Base-by-base conservation (phyloP, 805 yeast species). In the Pichia phayaonensis region DNA sequence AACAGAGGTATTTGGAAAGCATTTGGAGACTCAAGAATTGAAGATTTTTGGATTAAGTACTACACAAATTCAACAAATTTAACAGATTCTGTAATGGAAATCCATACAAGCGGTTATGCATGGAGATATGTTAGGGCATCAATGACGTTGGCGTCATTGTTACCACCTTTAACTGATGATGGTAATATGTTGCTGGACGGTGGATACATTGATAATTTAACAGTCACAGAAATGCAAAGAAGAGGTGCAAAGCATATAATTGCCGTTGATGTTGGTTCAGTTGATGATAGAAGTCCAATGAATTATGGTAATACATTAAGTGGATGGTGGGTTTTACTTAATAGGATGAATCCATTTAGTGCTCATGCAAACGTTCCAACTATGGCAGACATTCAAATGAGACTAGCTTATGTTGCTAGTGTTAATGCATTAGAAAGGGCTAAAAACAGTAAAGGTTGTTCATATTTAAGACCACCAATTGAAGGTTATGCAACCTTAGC, bases 1-100 rank as follows among this genome's bases (percentile, higher is more conserved):
- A 92, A 92, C 66, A 74, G 98, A 57, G 98, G 99, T 46, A 80
- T 92, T n/a, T 94, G 97, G 97, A 92, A 94, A 65, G 80, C 88
- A 0, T 86, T 92, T 70, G 97, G 98, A 0, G 92, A 88, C 56
- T 77, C 83, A 15, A 83, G 96, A 60, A 89, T 92, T 56, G 99
- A 92, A 64, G 99, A 92, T 63, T 92, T 92, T 65, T 92, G 99
- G 99, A 76, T 92, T 53, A 82, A 77, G 54, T 92, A 79, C 64
- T 92, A 80, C 63, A 83, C 94, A 61, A 92, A 94, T 63, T 88
- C 98, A 1, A 92, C 99, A 16, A 92, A 92, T 63, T 88, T 92
- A 48, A 94, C 99, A 3, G 86, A 90, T 56, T 90, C 97, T 0
- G 80, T 89, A 22, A 94, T 92, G 95, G 99, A 94, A 59, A 80